These are phyloP conservation scores for Hypoxylon rickii DNA, from an alignment of 495 filamentous ascomycete genomes.

Conservation along the genomic window DNA sequence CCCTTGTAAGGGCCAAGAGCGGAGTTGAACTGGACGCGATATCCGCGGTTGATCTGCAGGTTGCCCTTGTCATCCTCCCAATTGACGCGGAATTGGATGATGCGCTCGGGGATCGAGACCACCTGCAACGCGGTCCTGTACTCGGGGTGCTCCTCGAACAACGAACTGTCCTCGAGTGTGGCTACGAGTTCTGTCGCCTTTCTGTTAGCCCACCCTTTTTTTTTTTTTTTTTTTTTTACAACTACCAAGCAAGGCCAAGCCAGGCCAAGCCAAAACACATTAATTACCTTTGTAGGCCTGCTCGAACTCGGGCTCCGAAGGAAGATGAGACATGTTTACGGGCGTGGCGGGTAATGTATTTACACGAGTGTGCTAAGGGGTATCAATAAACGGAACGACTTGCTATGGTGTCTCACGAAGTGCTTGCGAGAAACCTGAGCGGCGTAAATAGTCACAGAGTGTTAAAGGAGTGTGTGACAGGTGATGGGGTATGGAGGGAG, in stretches of 20 bases:
- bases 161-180: conserved; percentile 88
- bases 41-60: conserved; percentile 93
- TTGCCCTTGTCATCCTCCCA: conserved; percentile 94
- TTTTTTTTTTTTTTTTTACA: too few relatives aligned
- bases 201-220: conserved; percentile 14
- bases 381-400: too few relatives aligned
- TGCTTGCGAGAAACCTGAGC: not conserved
- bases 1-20: conserved; percentile 98
- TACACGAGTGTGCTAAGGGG: too few relatives aligned
- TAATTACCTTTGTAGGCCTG: conserved; percentile 92
- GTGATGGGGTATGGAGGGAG: too few relatives aligned
- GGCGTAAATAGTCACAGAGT: not conserved
- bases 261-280: not conserved
- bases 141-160: conserved; percentile 93
- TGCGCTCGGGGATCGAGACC: conserved; percentile 88
- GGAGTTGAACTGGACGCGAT: conserved; percentile 98
- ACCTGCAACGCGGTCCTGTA: conserved; percentile 89
- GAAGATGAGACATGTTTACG: conserved; percentile 77
- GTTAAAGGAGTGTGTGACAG: not conserved
- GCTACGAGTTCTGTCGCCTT: conserved; percentile 76
- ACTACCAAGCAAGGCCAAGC: not conserved
- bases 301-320: conserved; percentile 94
- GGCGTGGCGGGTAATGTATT: conserved; percentile 18
- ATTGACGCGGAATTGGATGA: conserved; percentile 95
- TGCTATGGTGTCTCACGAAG: not conserved